These are phyloP conservation scores for Harringtonia aguacate DNA, from an alignment of 2,329 filamentous ascomycete genomes.

Conservation along the genomic window DNA sequence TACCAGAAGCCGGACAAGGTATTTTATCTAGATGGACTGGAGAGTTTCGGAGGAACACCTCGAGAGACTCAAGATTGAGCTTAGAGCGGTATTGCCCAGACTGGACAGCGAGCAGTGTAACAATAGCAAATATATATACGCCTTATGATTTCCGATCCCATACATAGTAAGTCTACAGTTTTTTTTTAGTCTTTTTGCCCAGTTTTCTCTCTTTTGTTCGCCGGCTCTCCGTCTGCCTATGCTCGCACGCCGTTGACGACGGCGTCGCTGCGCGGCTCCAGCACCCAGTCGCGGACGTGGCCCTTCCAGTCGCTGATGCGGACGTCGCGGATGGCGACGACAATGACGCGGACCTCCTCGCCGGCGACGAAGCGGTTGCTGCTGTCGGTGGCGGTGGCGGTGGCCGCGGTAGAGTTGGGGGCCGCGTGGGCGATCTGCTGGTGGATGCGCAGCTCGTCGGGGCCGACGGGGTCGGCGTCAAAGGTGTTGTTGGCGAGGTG, in stretches of 20 bases:
- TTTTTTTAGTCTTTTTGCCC: too few species aligned
- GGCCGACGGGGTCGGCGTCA: conserved; percentile 34
- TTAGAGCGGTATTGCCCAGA: too few species aligned
- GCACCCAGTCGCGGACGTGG: conserved; percentile 68
- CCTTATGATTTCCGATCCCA: background rate
- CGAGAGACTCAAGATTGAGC: too few species aligned
- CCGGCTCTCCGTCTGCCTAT: too few species aligned
- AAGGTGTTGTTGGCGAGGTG: conserved; percentile 94
- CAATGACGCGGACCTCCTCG: conserved; percentile 76
- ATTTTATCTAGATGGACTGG: too few species aligned
- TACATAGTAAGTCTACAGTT: too few species aligned
- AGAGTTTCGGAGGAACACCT: too few species aligned
- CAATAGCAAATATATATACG: background rate
- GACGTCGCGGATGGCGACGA: conserved; percentile 75
- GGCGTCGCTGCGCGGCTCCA: conserved; percentile 20
- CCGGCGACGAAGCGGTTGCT: conserved; percentile 63
- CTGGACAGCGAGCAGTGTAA: too few species aligned
- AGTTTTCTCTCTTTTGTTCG: too few species aligned
- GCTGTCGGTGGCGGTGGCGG: conserved; percentile 13
- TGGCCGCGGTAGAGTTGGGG: conserved; percentile 21
- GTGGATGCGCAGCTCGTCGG: conserved; percentile 27
- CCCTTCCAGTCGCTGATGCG: conserved; percentile 94
- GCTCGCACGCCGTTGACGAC: conserved; percentile 33
- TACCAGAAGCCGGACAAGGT: too few species aligned
- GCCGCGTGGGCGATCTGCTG: conserved; percentile 19